phyloP scores from a whole-genome alignment of 305 asterid species.

The Stenogyne calaminthoides region DNA sequence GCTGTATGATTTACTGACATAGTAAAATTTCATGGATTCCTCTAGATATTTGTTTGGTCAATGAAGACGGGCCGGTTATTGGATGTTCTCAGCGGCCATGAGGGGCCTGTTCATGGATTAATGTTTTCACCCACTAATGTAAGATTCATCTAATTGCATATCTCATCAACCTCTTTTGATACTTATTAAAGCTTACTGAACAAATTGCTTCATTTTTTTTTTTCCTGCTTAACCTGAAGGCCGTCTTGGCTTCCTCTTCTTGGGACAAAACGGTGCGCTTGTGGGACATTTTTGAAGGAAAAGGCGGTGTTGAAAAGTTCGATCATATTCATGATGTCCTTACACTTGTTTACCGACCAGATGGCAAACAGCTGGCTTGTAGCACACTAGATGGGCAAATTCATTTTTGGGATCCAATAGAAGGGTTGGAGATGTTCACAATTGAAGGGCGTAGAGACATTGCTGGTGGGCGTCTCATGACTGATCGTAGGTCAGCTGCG shows the following conservation, averaged over 20 bases:
- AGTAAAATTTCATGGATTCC: slow-evolving; percentile 23
- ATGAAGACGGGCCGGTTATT: slow-evolving; percentile 93
- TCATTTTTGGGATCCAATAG: slow-evolving; percentile 95
- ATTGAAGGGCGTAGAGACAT: slow-evolving; percentile 98
- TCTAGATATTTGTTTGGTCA: slow-evolving; percentile 94
- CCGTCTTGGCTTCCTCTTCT: slow-evolving; percentile 90
- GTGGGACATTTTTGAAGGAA: slow-evolving; percentile 97
- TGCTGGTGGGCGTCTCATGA: slow-evolving; percentile 99
- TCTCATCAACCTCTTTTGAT: neutral
- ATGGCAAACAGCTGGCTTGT: slow-evolving; percentile 94
- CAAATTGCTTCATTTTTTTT: neutral
- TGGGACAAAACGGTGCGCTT: slow-evolving; percentile 96
- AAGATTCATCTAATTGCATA: slow-evolving; percentile 33
- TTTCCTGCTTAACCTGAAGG: slow-evolving; percentile 47
- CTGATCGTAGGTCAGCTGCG: slow-evolving; percentile 94
- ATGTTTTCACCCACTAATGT: slow-evolving; percentile 93
- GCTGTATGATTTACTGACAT: slow-evolving; percentile 31
- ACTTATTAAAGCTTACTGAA: slow-evolving; percentile 12
- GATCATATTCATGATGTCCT: slow-evolving; percentile 94
- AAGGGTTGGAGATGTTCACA: slow-evolving; percentile 83
- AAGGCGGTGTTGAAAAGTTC: slow-evolving; percentile 84
- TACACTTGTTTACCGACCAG: slow-evolving; percentile 84
- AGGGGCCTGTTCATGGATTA: slow-evolving; percentile 97
- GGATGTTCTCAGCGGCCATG: slow-evolving; percentile 97
- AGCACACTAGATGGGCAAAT: slow-evolving; percentile 96